Evolutionary conservation across 441 rosid species (phyloP), one percentile per base, ranked within the genome.

Genomic region (Geranium incanum): DNA sequence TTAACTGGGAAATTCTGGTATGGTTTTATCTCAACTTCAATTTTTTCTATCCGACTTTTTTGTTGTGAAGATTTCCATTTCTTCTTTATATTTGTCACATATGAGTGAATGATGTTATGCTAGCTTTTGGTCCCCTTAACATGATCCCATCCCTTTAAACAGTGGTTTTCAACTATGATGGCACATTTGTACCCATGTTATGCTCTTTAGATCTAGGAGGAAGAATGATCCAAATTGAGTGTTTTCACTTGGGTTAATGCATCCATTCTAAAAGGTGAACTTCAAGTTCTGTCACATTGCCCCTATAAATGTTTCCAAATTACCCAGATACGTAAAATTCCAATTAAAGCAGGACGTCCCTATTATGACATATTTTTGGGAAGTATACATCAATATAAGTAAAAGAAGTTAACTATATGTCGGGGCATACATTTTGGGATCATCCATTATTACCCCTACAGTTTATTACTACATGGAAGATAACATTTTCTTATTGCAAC

Each of bases 1-100:
- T 82, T 91, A 69, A 88, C 89, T 0, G 97, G 98, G 59, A 84
- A 81, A 66, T 86, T 87, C 78, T 86, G 92, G 95, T 88, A 84
- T 41, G 68, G 5, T 71, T 73, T 66, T 33, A 6, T 59, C 36
- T 28, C 43, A 45, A 37, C 13, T 18, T 23, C n/a, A 36, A 23
- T 13, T 60, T 70, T 38, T 12, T 71, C 36, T 68, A 63, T 66
- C 15, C 36, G 8, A 15, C 19, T 33, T 64, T 23, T 41, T 33
- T 2, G 39, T 70, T 59, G 37, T 19, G 33, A 38, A 23, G 21
- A 23, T 16, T 48, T 28, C 13, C 7, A 15, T 5, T 41, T 50
- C 9, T 28, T 66, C 48, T 43, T 43, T 16, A 38, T 59, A 21
- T 68, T 66, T 60, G 18, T 12, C 59, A 50, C 15, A 41, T 41